Evolutionary conservation across 345 rosid genomes (phyloP), one percentile per base, ranked within the genome.

Genomic region (Hibiscus trionum): DNA sequence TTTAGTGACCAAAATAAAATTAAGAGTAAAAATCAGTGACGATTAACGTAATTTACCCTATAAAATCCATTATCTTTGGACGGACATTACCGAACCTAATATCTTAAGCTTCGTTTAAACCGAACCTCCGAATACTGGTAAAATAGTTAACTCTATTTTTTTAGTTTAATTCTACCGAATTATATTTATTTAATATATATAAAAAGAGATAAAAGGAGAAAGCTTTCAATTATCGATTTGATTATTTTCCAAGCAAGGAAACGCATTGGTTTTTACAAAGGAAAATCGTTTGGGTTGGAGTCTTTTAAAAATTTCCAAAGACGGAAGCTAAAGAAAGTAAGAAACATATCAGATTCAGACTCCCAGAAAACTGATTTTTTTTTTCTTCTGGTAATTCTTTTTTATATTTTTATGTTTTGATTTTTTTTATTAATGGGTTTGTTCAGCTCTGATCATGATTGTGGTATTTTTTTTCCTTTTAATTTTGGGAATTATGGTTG

Each of bases 231-330:
- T 68, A 21, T 68, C 59, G 11, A 49, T 50, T 68, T 16, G 71
- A 49, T 68, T 68, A 37, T 50, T 68, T 42, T 46, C 53, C 69
- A 65, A 65, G 55, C 69, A 65, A 44, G 46, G 35, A 24, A 65
- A 65, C 11, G 11, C 33, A 49, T 44, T n/a, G 33, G 17, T 9
- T 5, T 11, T 58, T 24, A 24, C 61, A 26, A 24, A 11, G 61
- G 16, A 24, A 58, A 24, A 24, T 24, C 10, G 17, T 8, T 19
- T n/a, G 4, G 19, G 59, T n/a, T 17, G 10, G 47, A n/a, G 24
- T n/a, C 39, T 62, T 62, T 11, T 3, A 33, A 7, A 35, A 1
- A 10, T 46, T 46, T 44, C 14, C 10, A 46, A 61, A 66, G 56
- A 39, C 11, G 46, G 46, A 39, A 39, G 46, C 46, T 39, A 39